Percentiles rank a stretch among this genome's conserved stretches.
Evolutionary conservation across 768 basidiomycete genomes (phyloP).

Genomic region (Clitopilus hobsonii): DNA sequence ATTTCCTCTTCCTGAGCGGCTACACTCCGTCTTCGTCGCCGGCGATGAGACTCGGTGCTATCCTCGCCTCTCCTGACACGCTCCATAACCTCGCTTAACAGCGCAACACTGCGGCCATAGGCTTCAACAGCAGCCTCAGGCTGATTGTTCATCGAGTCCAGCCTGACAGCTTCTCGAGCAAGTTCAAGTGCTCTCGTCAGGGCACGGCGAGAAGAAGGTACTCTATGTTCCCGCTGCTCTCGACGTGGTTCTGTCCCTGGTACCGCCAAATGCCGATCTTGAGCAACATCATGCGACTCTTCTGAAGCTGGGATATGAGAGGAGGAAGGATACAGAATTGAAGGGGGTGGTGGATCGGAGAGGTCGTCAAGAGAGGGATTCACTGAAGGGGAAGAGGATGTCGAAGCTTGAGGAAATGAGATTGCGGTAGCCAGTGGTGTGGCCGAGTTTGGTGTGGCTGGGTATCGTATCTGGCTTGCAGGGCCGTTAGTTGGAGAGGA

Average conservation of each 20-base stretch:
- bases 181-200: slow-evolving; percentile 83
- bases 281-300: slow-evolving; percentile 32
- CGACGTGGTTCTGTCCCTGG: slow-evolving; percentile 21
- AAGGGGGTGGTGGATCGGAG: slow-evolving; percentile 55
- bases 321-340: slow-evolving; percentile 38
- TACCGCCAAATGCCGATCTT: background rate
- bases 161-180: slow-evolving; percentile 84
- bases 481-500: slow-evolving; percentile 18
- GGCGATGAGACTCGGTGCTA: slow-evolving; percentile 58
- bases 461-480: slow-evolving; percentile 30
- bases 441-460: slow-evolving; percentile 32
- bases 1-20: slow-evolving; percentile 93
- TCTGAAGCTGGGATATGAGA: slow-evolving; percentile 23
- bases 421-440: slow-evolving; percentile 55
- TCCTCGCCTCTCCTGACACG: slow-evolving; percentile 84
- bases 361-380: slow-evolving; percentile 40
- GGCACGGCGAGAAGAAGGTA: slow-evolving; percentile 79
- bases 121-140: slow-evolving; percentile 87
- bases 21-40: slow-evolving; percentile 66
- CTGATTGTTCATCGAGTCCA: slow-evolving; percentile 85
- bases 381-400: slow-evolving; percentile 20
- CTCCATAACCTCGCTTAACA: slow-evolving; percentile 91
- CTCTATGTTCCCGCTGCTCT: slow-evolving; percentile 38
- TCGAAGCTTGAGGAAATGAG: slow-evolving; percentile 53
- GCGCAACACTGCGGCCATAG: slow-evolving; percentile 80